Conservation (phyloP, 768 basidiomycete genomes). For the Cystobasidium onofrii region DNA sequence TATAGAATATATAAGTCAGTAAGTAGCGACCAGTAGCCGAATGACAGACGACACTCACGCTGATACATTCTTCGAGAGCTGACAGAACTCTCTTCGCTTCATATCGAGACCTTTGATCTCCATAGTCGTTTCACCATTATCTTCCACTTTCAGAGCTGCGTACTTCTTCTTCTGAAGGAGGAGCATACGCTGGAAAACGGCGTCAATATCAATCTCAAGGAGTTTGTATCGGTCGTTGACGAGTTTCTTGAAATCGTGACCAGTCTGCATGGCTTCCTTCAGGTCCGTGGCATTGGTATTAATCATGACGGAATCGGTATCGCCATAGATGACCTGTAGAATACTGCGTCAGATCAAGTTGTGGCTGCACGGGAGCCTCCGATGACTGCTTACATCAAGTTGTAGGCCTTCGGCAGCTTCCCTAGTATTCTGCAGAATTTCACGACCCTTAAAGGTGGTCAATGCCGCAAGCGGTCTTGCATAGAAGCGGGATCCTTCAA, state of each 20-base stretch:
- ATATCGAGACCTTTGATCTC: constrained; percentile 98
- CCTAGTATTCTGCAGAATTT: constrained; percentile 85
- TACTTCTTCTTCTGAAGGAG: constrained; percentile 99
- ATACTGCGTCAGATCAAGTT: not conserved
- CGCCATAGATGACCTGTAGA: constrained; percentile 87
- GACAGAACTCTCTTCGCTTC: constrained; percentile 94
- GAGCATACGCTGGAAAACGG: constrained; percentile 81
- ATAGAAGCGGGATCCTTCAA: constrained; percentile 92
- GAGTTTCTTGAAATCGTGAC: constrained; percentile 82
- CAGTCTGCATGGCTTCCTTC: constrained; percentile 80
- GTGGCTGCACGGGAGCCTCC: not conserved
- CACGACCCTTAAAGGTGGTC: constrained; percentile 94
- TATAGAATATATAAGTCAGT: constrained; percentile 43
- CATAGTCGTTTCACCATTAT: constrained; percentile 60
- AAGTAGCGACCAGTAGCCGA: no score
- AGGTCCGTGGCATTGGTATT: constrained; percentile 89
- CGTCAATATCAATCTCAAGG: constrained; percentile 92
- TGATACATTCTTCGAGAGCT: constrained; percentile 81
- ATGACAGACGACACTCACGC: constrained; percentile 55
- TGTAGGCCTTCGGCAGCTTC: constrained; percentile 83
- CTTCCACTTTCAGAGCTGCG: constrained; percentile 89
- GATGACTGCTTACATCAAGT: constrained; percentile 63
- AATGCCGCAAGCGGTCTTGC: constrained; percentile 93
- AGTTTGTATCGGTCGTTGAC: constrained; percentile 93
- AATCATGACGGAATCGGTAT: constrained; percentile 97